Evolutionary conservation across 345 rosid genomes (phyloP).

Genomic region (Crucihimalaya himalaica): DNA sequence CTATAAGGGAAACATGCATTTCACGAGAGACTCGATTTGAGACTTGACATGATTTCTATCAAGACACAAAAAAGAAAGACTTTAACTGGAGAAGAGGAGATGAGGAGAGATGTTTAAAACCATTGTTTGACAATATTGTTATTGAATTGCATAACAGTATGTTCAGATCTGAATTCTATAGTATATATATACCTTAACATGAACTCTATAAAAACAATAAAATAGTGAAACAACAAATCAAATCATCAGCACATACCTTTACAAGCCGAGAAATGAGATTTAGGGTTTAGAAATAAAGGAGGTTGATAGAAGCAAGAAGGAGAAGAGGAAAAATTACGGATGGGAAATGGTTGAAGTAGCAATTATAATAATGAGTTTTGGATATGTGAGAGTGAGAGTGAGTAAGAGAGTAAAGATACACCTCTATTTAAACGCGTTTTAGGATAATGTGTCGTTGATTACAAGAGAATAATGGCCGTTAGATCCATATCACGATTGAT

Average conservation of each 20-base stretch:
- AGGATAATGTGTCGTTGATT: not conserved
- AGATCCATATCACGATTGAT: too few species aligned
- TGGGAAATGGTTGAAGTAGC: not conserved
- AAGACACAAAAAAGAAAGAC: too few species aligned
- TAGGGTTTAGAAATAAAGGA: too few species aligned
- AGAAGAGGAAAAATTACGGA: not conserved
- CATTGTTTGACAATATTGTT: too few species aligned
- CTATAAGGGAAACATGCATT: too few species aligned
- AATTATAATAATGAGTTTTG: not conserved
- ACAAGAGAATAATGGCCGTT: not conserved
- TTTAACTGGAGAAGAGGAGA: too few species aligned
- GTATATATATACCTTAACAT: not conserved
- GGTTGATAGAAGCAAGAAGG: too few species aligned
- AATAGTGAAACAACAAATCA: not conserved
- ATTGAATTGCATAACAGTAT: too few species aligned
- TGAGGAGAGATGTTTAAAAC: too few species aligned
- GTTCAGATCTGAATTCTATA: too few species aligned
- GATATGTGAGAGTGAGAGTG: not conserved
- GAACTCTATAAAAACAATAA: not conserved
- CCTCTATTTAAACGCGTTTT: not conserved
- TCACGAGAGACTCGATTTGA: too few species aligned
- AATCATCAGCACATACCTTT: not conserved
- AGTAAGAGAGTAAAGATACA: not conserved
- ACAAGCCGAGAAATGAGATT: not conserved
- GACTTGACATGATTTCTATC: too few species aligned